Percentiles rank a stretch among this genome's conserved stretches.
phyloP scores from a whole-genome alignment of 2,329 filamentous ascomycete species.

The Huntiella moniliformis region DNA sequence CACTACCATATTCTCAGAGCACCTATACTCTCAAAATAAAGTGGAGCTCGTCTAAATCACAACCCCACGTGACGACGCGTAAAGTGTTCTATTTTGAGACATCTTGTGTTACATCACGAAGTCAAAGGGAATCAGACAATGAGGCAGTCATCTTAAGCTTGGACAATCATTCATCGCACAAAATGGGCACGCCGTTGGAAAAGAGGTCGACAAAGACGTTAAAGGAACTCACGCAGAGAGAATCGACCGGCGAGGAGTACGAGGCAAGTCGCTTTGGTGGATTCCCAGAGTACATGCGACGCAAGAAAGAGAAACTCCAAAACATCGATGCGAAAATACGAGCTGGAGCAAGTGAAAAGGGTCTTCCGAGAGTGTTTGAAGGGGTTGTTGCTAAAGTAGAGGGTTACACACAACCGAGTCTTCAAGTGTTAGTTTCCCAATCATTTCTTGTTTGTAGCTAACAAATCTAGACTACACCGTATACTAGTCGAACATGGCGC shows the following conservation, averaged over 20 bases:
- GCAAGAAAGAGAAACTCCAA: constrained; percentile 94
- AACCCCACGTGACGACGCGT: too few relatives aligned
- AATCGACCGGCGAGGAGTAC: constrained; percentile 60
- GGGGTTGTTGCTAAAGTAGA: constrained; percentile 83
- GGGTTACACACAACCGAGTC: constrained; percentile 85
- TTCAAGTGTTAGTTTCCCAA: constrained; percentile 43
- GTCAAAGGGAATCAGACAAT: too few relatives aligned
- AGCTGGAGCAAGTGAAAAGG: constrained; percentile 35
- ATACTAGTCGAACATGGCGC: constrained; percentile 88
- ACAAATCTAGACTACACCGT: constrained; percentile 43
- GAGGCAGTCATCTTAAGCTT: too few relatives aligned
- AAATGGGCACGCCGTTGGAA: constrained; percentile 41
- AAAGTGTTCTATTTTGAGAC: too few relatives aligned
- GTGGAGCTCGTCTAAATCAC: too few relatives aligned
- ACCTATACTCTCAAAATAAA: too few relatives aligned
- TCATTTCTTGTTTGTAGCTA: background rate
- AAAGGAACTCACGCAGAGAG: constrained; percentile 47
- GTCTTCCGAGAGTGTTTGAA: constrained; percentile 68
- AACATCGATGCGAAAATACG: constrained; percentile 77
- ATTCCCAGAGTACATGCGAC: constrained; percentile 77
- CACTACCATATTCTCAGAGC: too few relatives aligned
- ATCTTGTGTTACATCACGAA: too few relatives aligned
- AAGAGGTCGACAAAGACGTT: constrained; percentile 44
- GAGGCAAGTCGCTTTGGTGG: constrained; percentile 71
- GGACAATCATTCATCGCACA: too few relatives aligned